Evolutionary conservation across 305 asterid genomes (phyloP).

Genomic region (Rubia peregrina): DNA sequence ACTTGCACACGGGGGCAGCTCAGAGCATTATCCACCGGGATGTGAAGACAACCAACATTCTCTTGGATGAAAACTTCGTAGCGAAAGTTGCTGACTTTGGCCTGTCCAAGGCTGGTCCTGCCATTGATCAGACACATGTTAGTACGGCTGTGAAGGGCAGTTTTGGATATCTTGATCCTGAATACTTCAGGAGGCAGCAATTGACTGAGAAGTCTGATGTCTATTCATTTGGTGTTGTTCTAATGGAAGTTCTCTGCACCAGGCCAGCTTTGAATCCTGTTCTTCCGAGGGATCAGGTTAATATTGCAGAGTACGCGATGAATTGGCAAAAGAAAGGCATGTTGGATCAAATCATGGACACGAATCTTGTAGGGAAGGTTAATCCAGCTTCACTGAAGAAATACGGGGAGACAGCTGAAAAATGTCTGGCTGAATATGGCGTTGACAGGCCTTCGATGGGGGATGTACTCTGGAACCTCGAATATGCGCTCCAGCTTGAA

Average conservation of each 20-base stretch:
- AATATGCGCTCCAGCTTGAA: constrained; percentile 94
- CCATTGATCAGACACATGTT: constrained; percentile 94
- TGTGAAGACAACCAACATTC: constrained; percentile 93
- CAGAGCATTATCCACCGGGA: constrained; percentile 94
- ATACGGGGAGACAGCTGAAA: constrained; percentile 96
- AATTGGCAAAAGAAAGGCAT: constrained; percentile 97
- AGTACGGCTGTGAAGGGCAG: constrained; percentile 99
- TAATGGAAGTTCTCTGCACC: constrained; percentile 96
- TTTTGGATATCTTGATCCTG: constrained; percentile 97
- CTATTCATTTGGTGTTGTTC: constrained; percentile 91
- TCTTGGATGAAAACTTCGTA: constrained; percentile 78
- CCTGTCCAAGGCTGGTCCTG: constrained; percentile 88
- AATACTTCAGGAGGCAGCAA: constrained; percentile 94
- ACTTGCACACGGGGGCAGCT: constrained; percentile 95
- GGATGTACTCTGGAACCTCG: constrained; percentile 93
- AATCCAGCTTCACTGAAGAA: constrained; percentile 81
- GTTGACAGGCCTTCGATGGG: constrained; percentile 99
- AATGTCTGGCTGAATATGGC: constrained; percentile 87
- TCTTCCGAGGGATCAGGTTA: constrained; percentile 93
- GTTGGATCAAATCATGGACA: constrained; percentile 84
- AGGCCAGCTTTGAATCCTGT: constrained; percentile 97
- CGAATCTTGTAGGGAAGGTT: constrained; percentile 74
- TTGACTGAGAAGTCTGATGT: constrained; percentile 97
- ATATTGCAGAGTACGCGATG: constrained; percentile 99
- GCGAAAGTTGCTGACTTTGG: constrained; percentile 99